A percentile compares a stretch with the other conserved stretches of the same genome.
These are phyloP conservation scores for Oleoguttula mirabilis DNA, from an alignment of 495 filamentous ascomycete genomes.

Conservation along the genomic window DNA sequence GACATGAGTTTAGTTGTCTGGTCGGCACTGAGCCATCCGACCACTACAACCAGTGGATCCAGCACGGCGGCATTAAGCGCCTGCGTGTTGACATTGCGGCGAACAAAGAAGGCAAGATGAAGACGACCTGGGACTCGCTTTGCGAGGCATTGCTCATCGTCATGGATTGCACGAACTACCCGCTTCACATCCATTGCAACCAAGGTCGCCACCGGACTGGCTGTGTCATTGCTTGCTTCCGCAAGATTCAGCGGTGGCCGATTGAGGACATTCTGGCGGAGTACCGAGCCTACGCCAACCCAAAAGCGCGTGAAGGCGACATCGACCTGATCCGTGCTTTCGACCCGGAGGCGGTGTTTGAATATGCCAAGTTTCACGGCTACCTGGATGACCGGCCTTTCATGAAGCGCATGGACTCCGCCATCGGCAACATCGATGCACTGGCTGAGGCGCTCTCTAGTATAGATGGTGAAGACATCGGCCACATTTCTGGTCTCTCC, in stretches of 20 bases:
- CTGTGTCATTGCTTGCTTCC: conserved; percentile 61
- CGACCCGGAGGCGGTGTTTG: conserved; percentile 24
- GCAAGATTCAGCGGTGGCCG: conserved; percentile 52
- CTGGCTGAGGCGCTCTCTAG: conserved; percentile 13
- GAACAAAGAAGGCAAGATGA: conserved; percentile 51
- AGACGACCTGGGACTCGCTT: conserved; percentile 49
- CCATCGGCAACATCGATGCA: conserved; percentile 11
- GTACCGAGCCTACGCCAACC: conserved; percentile 53
- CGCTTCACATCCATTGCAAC: conserved; percentile 76
- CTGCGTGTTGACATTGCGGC: conserved; percentile 57
- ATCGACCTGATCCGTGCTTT: conserved; percentile 41
- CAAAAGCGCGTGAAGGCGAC: conserved; percentile 48
- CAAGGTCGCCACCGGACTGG: conserved; percentile 85
- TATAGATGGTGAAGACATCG: too few species aligned
- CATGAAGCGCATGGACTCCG: conserved; percentile 15
- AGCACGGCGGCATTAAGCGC: conserved; percentile 51
- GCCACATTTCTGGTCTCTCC: background rate
- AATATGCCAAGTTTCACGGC: conserved; percentile 13
- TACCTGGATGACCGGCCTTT: conserved; percentile 9
- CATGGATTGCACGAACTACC: conserved; percentile 54
- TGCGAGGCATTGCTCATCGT: conserved; percentile 50
- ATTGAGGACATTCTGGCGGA: conserved; percentile 47
- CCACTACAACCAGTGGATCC: conserved; percentile 49
- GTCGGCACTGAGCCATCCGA: conserved; percentile 53
- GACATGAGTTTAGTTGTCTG: conserved; percentile 45